These are phyloP conservation scores for Botryotinia narcissicola DNA, from an alignment of 2,329 filamentous ascomycete species.

Conservation along the genomic window DNA sequence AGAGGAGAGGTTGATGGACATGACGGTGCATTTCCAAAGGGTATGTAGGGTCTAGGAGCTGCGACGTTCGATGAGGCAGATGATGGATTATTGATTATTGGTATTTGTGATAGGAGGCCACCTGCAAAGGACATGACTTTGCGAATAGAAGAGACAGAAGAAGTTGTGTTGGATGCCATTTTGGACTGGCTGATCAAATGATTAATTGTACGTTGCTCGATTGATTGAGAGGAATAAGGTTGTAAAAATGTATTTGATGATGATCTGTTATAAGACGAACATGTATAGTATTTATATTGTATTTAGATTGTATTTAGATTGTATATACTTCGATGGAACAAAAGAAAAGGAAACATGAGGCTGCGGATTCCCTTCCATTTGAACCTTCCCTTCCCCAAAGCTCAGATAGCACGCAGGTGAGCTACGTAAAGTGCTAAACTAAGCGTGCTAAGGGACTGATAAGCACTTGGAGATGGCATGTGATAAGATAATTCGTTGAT, in stretches of 20 bases:
- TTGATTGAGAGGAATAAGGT: background rate
- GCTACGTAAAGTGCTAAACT: constrained; percentile 4
- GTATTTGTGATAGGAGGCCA: constrained; percentile 31
- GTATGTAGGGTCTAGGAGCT: constrained; percentile 2
- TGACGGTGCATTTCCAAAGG: constrained; percentile 29
- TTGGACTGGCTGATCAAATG: background rate
- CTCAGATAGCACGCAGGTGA: background rate
- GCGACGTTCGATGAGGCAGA: constrained; percentile 1
- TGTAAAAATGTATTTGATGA: too few relatives aligned
- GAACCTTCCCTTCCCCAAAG: background rate
- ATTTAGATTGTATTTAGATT: background rate
- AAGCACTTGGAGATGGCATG: background rate
- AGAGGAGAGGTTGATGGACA: constrained; percentile 40
- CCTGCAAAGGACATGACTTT: constrained; percentile 31
- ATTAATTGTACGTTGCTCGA: background rate
- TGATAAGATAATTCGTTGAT: constrained; percentile 4
- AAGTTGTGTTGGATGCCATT: constrained; percentile 15
- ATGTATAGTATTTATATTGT: background rate
- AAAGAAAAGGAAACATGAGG: background rate
- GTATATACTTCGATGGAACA: background rate
- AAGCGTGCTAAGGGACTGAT: constrained; percentile 9
- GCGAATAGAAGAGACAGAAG: constrained; percentile 27
- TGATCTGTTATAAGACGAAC: background rate
- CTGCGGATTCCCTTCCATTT: background rate
- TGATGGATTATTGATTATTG: constrained; percentile 22